Base-by-base conservation (phyloP, 169 alveolate genomes). In the Eimeria tenella region DNA sequence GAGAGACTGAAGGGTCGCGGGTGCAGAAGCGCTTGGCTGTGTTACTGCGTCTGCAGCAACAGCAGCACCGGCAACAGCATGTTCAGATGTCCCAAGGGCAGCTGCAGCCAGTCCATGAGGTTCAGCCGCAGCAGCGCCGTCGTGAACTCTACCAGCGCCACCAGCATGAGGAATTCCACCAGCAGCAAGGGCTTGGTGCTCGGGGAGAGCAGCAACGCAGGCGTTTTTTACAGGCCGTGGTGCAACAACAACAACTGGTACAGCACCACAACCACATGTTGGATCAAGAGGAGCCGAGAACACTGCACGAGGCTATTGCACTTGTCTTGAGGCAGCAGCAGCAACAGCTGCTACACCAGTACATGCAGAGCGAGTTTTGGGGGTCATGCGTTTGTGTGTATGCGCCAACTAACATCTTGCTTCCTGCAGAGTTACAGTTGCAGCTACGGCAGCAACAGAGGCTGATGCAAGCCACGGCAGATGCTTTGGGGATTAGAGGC, bases 251-350 rank as follows among this genome's bases (percentile, higher is more conserved):
- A 93, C 96, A 93, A 92, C 83, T 94, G 97, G 55, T 97, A 96
- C 94, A 94, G 96, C 88, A 82, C 96, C 81, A 93, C 94, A 58
- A 93, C 95, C 82, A 94, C 95, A 23, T 99, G 99, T 0, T 98
- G 98, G 99, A 96, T 98, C 90, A 94, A 98, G 68, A 17, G 21
- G 68, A 58, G 19, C 68, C 68, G 1, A 10, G 68, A 17, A 17
- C 21, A 17, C 11, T 58, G 68, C 68, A 58, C 21, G 68, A 58
- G 68, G 21, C 11, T 17, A 10, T 58, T 58, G 68, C 68, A 58
- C 19, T 58, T 58, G 68, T 58, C 21, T 58, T 10, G 68, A 58
- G 68, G 68, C 68, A 58, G 68, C 68, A 58, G 68, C 68, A 58
- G 68, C 68, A 58, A 17, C 68, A 58, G 68, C 68, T 58, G 68